Evolutionary conservation across 495 filamentous ascomycete species (phyloP).

Genomic region (Tuber magnatum): DNA sequence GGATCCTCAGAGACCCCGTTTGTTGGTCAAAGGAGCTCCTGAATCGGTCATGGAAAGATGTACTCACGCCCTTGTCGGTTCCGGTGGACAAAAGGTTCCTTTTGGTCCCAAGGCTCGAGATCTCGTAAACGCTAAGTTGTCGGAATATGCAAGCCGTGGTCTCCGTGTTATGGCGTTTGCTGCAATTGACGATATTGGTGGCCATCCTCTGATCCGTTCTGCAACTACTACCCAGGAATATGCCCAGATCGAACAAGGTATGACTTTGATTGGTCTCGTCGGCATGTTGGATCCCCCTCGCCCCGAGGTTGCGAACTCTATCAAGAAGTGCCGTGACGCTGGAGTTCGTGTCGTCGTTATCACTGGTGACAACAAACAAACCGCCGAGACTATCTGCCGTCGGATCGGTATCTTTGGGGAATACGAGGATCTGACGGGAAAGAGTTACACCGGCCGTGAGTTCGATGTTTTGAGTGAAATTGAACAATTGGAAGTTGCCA

Average conservation of each 20-base stretch:
- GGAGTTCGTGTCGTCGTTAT: conserved; percentile 97
- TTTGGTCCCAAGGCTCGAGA: conserved; percentile 59
- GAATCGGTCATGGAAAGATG: conserved; percentile 91
- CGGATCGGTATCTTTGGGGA: conserved; percentile 88
- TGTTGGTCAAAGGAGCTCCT: conserved; percentile 94
- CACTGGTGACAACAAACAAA: conserved; percentile 95
- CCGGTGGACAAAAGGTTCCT: conserved; percentile 64
- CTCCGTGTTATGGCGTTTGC: conserved; percentile 94
- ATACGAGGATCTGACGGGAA: conserved; percentile 74
- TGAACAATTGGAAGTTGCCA: conserved; percentile 75
- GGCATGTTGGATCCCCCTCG: conserved; percentile 97
- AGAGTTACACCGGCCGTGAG: conserved; percentile 91
- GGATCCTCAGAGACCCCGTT: conserved; percentile 58
- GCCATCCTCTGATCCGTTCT: conserved; percentile 59
- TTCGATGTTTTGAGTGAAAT: conserved; percentile 76
- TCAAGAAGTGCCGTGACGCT: conserved; percentile 79
- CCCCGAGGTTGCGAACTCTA: conserved; percentile 80
- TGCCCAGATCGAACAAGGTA: conserved; percentile 74
- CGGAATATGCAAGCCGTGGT: conserved; percentile 83
- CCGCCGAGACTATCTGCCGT: conserved; percentile 93
- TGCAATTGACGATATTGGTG: conserved; percentile 61
- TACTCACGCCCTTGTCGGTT: conserved; percentile 65
- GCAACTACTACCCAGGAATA: conserved; percentile 83
- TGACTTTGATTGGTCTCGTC: conserved; percentile 88
- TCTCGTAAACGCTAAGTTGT: conserved; percentile 66